Evolutionary conservation across 768 basidiomycete genomes (phyloP).

Genomic region (Termitomyces eurrhizus): DNA sequence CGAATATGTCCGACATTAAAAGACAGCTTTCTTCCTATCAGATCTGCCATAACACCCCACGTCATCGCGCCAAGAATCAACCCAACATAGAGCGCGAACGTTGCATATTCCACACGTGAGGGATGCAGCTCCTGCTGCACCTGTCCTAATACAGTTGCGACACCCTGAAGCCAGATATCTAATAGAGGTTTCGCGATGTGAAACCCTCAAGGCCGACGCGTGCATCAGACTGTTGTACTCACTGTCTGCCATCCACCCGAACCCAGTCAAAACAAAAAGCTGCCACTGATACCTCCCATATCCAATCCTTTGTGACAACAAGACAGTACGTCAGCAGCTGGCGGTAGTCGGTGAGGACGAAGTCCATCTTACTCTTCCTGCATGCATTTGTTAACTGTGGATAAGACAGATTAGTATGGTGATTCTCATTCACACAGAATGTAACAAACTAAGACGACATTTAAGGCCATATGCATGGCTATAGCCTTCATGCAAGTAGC

Average conservation of each 20-base stretch:
- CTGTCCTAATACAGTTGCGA: conserved; percentile 42
- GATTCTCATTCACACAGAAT: neutral
- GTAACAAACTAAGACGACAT: conserved; percentile 18
- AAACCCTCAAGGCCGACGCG: neutral
- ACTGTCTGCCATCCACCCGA: conserved; percentile 52
- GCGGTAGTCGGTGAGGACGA: neutral
- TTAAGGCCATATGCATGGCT: conserved; percentile 18
- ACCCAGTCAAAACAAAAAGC: conserved; percentile 41
- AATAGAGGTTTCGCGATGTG: neutral
- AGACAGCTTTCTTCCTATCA: conserved; percentile 42
- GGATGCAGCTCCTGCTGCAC: conserved; percentile 41
- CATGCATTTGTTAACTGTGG: conserved; percentile 39
- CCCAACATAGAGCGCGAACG: conserved; percentile 43
- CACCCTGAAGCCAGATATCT: conserved; percentile 46
- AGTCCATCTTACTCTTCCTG: conserved; percentile 35
- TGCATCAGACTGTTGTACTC: conserved; percentile 9
- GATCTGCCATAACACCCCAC: conserved; percentile 48
- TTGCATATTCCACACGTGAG: conserved; percentile 39
- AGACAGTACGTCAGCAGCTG: neutral
- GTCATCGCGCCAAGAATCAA: conserved; percentile 43
- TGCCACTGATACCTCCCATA: conserved; percentile 48
- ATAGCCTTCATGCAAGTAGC: conserved; percentile 9
- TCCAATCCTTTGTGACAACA: conserved; percentile 32
- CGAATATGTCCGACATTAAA: conserved; percentile 42
- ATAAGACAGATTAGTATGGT: neutral